These are phyloP conservation scores for Ustilago loliicola DNA, from an alignment of 1,284 basidiomycete genomes.

Conservation along the genomic window DNA sequence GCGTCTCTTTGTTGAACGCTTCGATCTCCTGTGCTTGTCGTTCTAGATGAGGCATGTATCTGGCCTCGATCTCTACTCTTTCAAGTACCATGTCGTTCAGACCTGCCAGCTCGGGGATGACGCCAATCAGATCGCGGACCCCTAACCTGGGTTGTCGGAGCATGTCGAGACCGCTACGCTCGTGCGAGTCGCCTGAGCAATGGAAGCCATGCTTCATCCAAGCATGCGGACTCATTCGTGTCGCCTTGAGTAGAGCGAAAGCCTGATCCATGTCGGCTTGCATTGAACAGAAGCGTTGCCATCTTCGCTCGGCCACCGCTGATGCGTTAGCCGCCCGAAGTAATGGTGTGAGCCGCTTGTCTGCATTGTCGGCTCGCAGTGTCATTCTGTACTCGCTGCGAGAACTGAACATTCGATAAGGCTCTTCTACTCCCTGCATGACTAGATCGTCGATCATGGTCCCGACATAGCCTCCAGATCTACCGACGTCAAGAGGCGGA, in stretches of 20 bases:
- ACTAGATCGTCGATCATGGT: slow-evolving; percentile 92
- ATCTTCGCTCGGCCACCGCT: slow-evolving; percentile 78
- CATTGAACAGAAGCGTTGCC: slow-evolving; percentile 75
- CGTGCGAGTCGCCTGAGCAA: slow-evolving; percentile 65
- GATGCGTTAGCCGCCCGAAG: slow-evolving; percentile 74
- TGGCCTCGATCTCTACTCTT: slow-evolving; percentile 40
- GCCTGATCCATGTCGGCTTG: slow-evolving; percentile 75
- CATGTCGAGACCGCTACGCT: slow-evolving; percentile 78
- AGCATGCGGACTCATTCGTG: slow-evolving; percentile 63
- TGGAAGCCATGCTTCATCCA: slow-evolving; percentile 69
- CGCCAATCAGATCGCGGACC: slow-evolving; percentile 72
- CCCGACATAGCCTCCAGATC: slow-evolving; percentile 85
- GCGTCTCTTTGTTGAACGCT: slow-evolving; percentile 82
- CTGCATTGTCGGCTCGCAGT: slow-evolving; percentile 88
- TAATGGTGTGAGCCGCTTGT: slow-evolving; percentile 78
- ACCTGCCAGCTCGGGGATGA: slow-evolving; percentile 76
- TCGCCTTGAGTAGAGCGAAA: slow-evolving; percentile 74
- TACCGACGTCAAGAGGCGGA: slow-evolving; percentile 78
- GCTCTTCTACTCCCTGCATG: slow-evolving; percentile 87
- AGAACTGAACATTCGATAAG: slow-evolving; percentile 93
- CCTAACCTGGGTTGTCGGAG: slow-evolving; percentile 78
- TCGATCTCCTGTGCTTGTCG: slow-evolving; percentile 82
- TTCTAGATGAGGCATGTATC: slow-evolving; percentile 74
- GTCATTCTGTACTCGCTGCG: slow-evolving; percentile 89
- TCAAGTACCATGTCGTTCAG: slow-evolving; percentile 71